Evolutionary conservation across 1,284 basidiomycete species (phyloP).

Genomic region (Vanrija pseudolonga): DNA sequence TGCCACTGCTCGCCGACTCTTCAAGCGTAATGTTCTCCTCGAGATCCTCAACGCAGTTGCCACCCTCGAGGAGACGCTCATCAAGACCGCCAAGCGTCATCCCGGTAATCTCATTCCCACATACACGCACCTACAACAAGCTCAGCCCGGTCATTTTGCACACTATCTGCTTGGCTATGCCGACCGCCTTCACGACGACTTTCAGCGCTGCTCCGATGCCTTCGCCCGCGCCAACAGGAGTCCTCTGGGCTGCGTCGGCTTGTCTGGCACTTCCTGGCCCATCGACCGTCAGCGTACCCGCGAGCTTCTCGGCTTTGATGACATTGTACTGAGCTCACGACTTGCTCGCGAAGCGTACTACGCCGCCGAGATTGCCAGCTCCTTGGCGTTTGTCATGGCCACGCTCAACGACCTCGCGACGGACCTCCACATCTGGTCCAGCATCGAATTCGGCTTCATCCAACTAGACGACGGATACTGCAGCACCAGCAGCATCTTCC

Average conservation of each 20-base stretch:
- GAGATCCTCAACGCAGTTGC: conserved; percentile 1
- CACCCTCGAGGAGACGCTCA: background rate
- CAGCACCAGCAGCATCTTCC: conserved; percentile 11
- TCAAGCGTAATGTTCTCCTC: conserved; percentile 5
- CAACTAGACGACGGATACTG: conserved; percentile 9
- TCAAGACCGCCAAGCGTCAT: background rate
- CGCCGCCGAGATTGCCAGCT: conserved; percentile 8
- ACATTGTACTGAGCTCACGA: background rate
- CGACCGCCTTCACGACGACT: conserved; percentile 9
- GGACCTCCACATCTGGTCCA: conserved; percentile 6
- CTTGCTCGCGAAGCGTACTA: conserved; percentile 8
- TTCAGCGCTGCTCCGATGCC: conserved; percentile 2
- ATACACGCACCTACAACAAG: conserved; percentile 11
- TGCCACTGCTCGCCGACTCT: conserved; percentile 7
- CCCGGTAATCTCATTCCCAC: conserved; percentile 1
- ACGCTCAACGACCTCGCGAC: conserved; percentile 11
- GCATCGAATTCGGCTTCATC: conserved; percentile 5
- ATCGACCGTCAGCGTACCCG: conserved; percentile 6
- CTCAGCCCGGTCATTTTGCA: conserved; percentile 8
- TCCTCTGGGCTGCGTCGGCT: conserved; percentile 6
- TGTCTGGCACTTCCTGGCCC: conserved; percentile 12
- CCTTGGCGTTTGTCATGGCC: conserved; percentile 6
- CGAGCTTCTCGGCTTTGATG: conserved; percentile 7
- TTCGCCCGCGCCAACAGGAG: conserved; percentile 1
- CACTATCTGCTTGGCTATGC: conserved; percentile 7